Conservation (phyloP, 1,139 yeast species). For the Pichia sp. region DNA sequence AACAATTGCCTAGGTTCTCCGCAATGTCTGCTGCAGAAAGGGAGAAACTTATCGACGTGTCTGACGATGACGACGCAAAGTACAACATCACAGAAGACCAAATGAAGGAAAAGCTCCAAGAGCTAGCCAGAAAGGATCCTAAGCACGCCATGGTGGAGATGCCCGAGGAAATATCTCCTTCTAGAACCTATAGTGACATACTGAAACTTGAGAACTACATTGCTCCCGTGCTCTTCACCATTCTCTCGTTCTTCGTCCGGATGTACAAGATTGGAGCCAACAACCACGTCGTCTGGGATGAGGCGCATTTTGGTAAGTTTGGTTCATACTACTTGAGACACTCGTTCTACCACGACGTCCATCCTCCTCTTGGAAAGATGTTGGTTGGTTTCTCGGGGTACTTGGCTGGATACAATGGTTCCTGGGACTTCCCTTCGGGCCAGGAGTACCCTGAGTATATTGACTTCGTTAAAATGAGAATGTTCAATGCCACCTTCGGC, state of each 20-base stretch:
- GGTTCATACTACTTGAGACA: conserved; percentile 91
- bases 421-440: conserved; percentile 93
- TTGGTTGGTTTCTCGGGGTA: conserved; percentile 92
- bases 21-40: conserved; percentile 5
- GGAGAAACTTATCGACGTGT: background rate
- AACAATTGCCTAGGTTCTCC: background rate
- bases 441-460: conserved; percentile 78
- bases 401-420: conserved; percentile 91
- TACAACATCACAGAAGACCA: conserved; percentile 25
- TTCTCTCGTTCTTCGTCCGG: conserved; percentile 46
- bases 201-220: conserved; percentile 26
- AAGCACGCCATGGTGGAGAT: conserved; percentile 37
- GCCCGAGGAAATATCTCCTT: conserved; percentile 29
- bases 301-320: conserved; percentile 84
- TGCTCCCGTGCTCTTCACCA: conserved; percentile 46
- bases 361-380: conserved; percentile 98
- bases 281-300: conserved; percentile 58
- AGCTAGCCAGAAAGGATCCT: conserved; percentile 47
- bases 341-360: conserved; percentile 95
- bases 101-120: conserved; percentile 29
- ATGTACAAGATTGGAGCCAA: conserved; percentile 50
- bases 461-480: conserved; percentile 86
- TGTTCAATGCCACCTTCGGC: conserved; percentile 88
- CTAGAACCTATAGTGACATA: conserved; percentile 16
- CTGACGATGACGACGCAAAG: conserved; percentile 8